Conservation (phyloP, 306 rosid species). For the Pterocarpus macrocarpus region DNA sequence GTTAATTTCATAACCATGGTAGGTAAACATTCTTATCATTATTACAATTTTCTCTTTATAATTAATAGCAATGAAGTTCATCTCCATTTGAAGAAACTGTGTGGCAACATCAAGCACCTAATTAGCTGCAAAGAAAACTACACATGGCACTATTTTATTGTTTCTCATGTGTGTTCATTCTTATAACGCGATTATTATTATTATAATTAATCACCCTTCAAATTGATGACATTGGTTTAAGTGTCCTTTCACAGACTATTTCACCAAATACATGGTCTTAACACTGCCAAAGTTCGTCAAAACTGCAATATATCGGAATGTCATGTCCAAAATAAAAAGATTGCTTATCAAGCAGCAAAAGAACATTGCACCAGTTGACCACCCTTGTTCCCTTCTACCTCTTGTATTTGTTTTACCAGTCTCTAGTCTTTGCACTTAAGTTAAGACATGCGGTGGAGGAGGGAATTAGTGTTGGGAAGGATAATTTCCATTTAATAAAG, state of each 20-base stretch:
- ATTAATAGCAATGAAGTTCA: constrained; percentile 44
- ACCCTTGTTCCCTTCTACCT: constrained; percentile 35
- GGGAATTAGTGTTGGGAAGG: background rate
- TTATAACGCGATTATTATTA: constrained; percentile 27
- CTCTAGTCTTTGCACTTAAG: constrained; percentile 39
- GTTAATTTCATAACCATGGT: constrained; percentile 20
- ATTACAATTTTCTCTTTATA: constrained; percentile 33
- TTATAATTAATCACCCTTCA: constrained; percentile 28
- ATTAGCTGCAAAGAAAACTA: constrained; percentile 52
- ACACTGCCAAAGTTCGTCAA: constrained; percentile 48
- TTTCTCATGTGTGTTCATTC: background rate
- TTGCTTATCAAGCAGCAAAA: constrained; percentile 25
- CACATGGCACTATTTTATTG: constrained; percentile 11
- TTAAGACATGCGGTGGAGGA: constrained; percentile 9
- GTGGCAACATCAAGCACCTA: constrained; percentile 55
- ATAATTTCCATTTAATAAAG: background rate
- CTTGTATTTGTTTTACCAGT: background rate
- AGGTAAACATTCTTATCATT: constrained; percentile 50
- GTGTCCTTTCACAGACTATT: constrained; percentile 54
- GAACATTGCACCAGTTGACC: constrained; percentile 52
- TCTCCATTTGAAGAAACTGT: constrained; percentile 57
- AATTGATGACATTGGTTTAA: constrained; percentile 54
- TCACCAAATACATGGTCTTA: constrained; percentile 53
- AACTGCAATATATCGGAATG: constrained; percentile 14
- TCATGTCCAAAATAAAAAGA: background rate